These are phyloP conservation scores for Saprolegnia diclina DNA, from an alignment of 352 stramenopile species.

Conservation along the genomic window DNA sequence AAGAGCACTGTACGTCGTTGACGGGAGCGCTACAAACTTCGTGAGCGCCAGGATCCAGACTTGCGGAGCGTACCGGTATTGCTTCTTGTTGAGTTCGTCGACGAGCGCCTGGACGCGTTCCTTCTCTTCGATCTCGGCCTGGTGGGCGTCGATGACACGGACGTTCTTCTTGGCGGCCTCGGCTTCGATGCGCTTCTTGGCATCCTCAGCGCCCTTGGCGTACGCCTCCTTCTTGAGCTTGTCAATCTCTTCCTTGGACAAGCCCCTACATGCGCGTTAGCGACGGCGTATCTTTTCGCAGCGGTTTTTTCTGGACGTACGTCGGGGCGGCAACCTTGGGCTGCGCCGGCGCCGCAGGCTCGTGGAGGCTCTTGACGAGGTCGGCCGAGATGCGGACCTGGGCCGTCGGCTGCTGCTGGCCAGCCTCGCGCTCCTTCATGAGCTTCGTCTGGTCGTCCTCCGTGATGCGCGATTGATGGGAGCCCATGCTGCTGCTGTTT, in stretches of 20 bases:
- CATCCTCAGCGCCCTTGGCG: slow-evolving; percentile 65
- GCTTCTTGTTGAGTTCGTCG: slow-evolving; percentile 74
- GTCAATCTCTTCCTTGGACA: slow-evolving; percentile 29
- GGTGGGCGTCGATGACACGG: slow-evolving; percentile 39
- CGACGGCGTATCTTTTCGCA: neutral
- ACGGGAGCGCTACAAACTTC: slow-evolving; percentile 43
- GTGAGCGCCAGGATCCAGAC: neutral
- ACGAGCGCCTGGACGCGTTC: slow-evolving; percentile 67
- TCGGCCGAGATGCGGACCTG: slow-evolving; percentile 25
- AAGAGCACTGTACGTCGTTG: slow-evolving; percentile 72
- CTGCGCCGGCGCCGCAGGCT: neutral
- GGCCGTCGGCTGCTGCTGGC: slow-evolving; percentile 4
- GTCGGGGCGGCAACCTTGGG: neutral
- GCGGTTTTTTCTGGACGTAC: neutral
- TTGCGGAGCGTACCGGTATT: slow-evolving; percentile 37
- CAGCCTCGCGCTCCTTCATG: slow-evolving; percentile 22
- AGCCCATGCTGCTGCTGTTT: slow-evolving; percentile 24
- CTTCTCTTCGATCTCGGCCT: slow-evolving; percentile 63
- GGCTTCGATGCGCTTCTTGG: slow-evolving; percentile 52
- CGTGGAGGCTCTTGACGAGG: slow-evolving; percentile 14
- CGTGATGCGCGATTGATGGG: slow-evolving; percentile 26
- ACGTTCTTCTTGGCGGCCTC: slow-evolving; percentile 37
- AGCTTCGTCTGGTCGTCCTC: slow-evolving; percentile 29
- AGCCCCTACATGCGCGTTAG: slow-evolving; percentile 1
- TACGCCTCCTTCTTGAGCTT: slow-evolving; percentile 76